Conservation (phyloP, 108 stramenopile species). For the Seminavis robusta region DNA sequence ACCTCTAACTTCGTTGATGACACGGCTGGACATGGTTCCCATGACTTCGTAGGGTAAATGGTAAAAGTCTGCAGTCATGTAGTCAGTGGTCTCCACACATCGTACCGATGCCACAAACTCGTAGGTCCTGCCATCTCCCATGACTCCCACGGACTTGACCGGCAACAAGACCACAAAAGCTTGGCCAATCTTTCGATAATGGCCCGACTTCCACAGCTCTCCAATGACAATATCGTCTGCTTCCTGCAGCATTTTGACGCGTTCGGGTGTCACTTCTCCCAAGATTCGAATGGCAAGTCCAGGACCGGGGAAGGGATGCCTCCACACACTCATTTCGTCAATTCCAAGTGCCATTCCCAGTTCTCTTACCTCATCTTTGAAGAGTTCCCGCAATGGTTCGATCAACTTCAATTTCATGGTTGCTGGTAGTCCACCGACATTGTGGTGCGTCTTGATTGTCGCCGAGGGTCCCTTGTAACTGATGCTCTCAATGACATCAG, state of each 20-base stretch:
- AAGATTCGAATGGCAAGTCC: slow-evolving; percentile 96
- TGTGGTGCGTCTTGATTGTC: slow-evolving; percentile 99
- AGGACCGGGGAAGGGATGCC: slow-evolving; percentile 99
- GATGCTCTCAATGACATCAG: slow-evolving; percentile 98
- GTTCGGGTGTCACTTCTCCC: slow-evolving; percentile 87
- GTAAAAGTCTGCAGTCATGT: slow-evolving; percentile 99
- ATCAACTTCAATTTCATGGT: slow-evolving; percentile 95
- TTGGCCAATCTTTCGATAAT: slow-evolving; percentile 96
- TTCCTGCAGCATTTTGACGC: slow-evolving; percentile 87
- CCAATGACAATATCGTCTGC: slow-evolving; percentile 97
- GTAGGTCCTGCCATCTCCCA: slow-evolving; percentile 97
- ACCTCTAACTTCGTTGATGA: slow-evolving; percentile 97
- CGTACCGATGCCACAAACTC: slow-evolving; percentile 90
- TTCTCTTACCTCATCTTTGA: slow-evolving; percentile 97
- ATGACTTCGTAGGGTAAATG: slow-evolving; percentile 95
- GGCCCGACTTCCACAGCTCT: slow-evolving; percentile 83
- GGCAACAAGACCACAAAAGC: slow-evolving; percentile 96
- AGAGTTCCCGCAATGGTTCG: slow-evolving; percentile 97
- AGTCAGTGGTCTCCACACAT: slow-evolving; percentile 96
- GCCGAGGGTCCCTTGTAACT: slow-evolving; percentile 98
- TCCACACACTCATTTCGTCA: slow-evolving; percentile 91
- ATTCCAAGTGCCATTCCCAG: slow-evolving; percentile 93
- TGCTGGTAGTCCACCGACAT: slow-evolving; percentile 95
- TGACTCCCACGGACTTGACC: slow-evolving; percentile 95
- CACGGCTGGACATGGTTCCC: slow-evolving; percentile 90